Base-by-base conservation (phyloP, 2,329 filamentous ascomycete genomes). In the Drechmeria coniospora region DNA sequence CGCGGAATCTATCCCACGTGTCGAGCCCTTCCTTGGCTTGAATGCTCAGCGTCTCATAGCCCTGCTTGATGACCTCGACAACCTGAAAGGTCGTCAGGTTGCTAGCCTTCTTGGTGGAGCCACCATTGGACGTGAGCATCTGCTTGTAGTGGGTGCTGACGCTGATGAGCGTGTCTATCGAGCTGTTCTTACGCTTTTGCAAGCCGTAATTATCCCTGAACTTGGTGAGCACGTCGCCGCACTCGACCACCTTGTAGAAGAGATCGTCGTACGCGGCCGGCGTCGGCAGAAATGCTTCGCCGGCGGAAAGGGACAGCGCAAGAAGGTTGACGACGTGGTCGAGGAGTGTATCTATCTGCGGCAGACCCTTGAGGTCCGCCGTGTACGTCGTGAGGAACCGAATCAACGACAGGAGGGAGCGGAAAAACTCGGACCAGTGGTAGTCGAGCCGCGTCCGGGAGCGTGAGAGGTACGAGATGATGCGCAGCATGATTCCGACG, bases 221-320 rank as follows among this genome's bases (percentile, higher is more conserved):
- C 45, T 81, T 83, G 18, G 66, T 59, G 14, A 95, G 65, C 9
- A 82, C 68, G 26, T 92, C 82, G 8, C 86, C 83, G 2, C 78
- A 80, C 53, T 98, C 90, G 15, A 95, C 84, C 2, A 95, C 69
- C 56, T 98, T 98, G 68, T 98, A 98, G 57, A 98, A 95, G 0
- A 98, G 64, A 45, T 98, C 90, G 43, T 98, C 90, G 51, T 95
- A 95, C 2, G 82, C 76, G 12, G 79, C 70, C 1, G 84, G 76
- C 17, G 80, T 81, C 0, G 87, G 90, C 6, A 98, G 65, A 53
- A 98, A 95, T 3, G 79, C 75, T 49, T 95, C 90, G 6, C 90
- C 90, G 2, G 74, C 72, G 2, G 81, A 90, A 6, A 98, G 63
- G 2, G 82, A 80, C 21, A 94, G 67, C 1, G 82, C 82, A 21